Base-by-base conservation (phyloP, 331 rosid genomes). In the Spiraea crenata region DNA sequence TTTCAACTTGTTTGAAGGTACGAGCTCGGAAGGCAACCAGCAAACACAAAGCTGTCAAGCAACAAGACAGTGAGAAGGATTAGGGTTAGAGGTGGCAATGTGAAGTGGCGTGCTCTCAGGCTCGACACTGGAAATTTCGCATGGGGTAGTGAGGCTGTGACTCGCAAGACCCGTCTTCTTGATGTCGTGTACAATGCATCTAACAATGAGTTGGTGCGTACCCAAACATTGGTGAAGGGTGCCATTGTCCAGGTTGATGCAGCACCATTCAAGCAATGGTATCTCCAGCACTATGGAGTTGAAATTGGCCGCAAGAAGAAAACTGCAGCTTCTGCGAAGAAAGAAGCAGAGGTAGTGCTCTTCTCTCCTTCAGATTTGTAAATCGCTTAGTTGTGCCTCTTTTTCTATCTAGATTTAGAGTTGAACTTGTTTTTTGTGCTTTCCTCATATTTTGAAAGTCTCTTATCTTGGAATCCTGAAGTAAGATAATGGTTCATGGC, bases 201-300 rank as follows among this genome's bases (percentile, higher is more conserved):
- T 6, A 80, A 80, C 81, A 80, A 80, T 47, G 84, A 80, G 75
- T 62, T 80, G 41, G 84, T 80, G 45, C 84, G 84, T n/a, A 80
- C 84, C 31, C 81, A 80, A 42, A 80, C 84, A 37, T 68, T 80
- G 74, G 84, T 80, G 71, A 80, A 80, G 63, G 7, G 75, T 55
- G 84, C 84, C 66, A 80, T 80, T 38, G 63, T 80, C 56, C 84
- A 80, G 67, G 84, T 80, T 60, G 84, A 80, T 76, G 84, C 84
- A 5, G 84, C 84, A 20, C 84, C 84, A 19, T 80, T 80, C 65
- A 80, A 75, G 67, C 80, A 80, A 77, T 80, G 84, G 84, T 75
- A 80, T 39, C 80, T 72, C 19, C 80, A 76, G 48, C 84, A 75
- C 74, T 80, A 80, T 7, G 84, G 84, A 7, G 84, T 80, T 50